Base-by-base conservation (phyloP, 2,329 filamentous ascomycete species). In the Colletotrichum sp. region DNA sequence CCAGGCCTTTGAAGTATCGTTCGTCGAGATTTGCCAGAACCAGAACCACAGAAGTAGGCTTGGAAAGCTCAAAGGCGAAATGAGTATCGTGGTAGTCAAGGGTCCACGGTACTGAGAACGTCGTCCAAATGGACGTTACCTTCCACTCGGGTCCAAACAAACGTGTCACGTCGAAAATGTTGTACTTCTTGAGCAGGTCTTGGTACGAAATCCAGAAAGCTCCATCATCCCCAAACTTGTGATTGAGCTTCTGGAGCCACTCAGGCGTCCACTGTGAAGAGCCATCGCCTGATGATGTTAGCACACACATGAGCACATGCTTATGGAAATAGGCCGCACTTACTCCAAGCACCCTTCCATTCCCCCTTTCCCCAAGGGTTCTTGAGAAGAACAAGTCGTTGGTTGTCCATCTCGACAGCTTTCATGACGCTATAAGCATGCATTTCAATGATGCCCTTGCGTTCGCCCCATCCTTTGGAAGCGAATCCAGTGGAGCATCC, bases 291-390 rank as follows among this genome's bases (percentile, higher is more conserved):
- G 18, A 32, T 34, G 55, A 48, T 43, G 26, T 84, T 18, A 84
- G 34, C 48, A 59, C 28, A 16, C 13, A 12, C 4, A 32, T 24
- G 18, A n/a, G 5, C 32, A 26, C 14, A 14, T n/a, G 65, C 26
- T n/a, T 26, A 55, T 5, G 43, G n/a, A 24, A 24, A 55, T 32
- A 16, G 43, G 3, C 8, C 9, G 13, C 7, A 78, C 83, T 79
- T 76, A 81, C 91, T 93, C 95, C 95, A 97, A 3, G 94, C 88
- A 2, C 95, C 95, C 34, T 91, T 94, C 95, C 95, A 97, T 83
- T 96, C 95, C 36, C 91, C 92, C 78, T 92, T 92, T 2, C 95
- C 95, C 95, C 95, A 97, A 0, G 95, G 95, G 79, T 97, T 97
- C 78, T 89, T 90, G 52, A 95, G 85, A 67, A 92, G 89, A 4